A percentile compares a stretch with the other conserved stretches of the same genome.
Evolutionary conservation across 257 asterid genomes (phyloP).

Genomic region (Solanum pinnatisectum): DNA sequence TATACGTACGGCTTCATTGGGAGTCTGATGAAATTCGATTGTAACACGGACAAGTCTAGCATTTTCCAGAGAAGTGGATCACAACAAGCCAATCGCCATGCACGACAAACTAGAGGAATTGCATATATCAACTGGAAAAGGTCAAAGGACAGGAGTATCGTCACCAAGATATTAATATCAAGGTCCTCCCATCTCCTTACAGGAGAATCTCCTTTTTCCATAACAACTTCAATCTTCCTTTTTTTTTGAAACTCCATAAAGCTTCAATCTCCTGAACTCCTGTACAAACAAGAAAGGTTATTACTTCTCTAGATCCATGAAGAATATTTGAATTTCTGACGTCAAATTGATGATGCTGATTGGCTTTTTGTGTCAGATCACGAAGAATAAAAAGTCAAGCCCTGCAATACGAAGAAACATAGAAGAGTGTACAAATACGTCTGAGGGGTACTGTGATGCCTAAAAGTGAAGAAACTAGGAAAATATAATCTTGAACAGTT

Average conservation of each 20-base stretch:
- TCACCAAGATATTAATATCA: slow-evolving; percentile 56
- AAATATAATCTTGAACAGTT: neutral
- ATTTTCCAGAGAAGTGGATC: slow-evolving; percentile 72
- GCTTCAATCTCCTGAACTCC: neutral
- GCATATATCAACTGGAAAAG: slow-evolving; percentile 49
- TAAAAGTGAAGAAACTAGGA: slow-evolving; percentile 1
- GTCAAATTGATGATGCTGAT: neutral
- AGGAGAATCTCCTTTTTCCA: slow-evolving; percentile 31
- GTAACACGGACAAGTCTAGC: slow-evolving; percentile 45
- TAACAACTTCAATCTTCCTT: neutral
- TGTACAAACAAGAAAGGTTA: neutral
- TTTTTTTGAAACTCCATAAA: neutral
- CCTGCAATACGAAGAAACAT: neutral
- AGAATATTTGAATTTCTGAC: neutral
- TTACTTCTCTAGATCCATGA: neutral
- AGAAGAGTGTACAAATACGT: neutral
- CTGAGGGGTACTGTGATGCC: neutral
- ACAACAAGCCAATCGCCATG: slow-evolving; percentile 62
- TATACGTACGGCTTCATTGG: slow-evolving; percentile 63
- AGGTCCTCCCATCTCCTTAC: slow-evolving; percentile 67
- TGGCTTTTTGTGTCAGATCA: neutral
- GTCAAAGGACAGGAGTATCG: slow-evolving; percentile 44
- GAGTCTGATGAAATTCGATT: slow-evolving; percentile 66
- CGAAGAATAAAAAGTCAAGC: neutral
- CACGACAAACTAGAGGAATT: slow-evolving; percentile 57